Conservation (phyloP, 192 early-diverging fungal species). For the Phlyctochytrium bullatum region DNA sequence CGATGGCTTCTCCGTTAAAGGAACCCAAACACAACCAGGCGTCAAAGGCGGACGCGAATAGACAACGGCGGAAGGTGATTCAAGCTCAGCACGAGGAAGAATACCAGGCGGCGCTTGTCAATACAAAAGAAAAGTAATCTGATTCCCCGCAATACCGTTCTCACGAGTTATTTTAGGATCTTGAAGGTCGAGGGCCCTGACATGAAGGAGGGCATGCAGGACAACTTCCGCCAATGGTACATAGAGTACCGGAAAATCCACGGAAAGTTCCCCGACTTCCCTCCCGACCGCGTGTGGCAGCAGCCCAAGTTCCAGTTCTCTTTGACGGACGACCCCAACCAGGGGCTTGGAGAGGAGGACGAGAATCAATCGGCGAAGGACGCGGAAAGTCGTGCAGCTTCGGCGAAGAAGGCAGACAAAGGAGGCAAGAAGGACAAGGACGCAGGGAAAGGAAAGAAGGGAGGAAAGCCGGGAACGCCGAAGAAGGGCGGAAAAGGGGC, state of each 20-base stretch:
- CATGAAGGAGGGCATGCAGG: constrained; percentile 62
- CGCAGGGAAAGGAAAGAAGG: constrained; percentile 22
- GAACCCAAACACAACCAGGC: constrained; percentile 37
- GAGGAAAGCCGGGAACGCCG: constrained; percentile 29
- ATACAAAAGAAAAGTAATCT: constrained; percentile 58
- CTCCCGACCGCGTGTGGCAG: constrained; percentile 51
- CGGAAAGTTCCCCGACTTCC: constrained; percentile 63
- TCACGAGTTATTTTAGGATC: constrained; percentile 33
- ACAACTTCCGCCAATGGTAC: constrained; percentile 63
- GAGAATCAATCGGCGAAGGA: constrained; percentile 8
- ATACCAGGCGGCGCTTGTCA: constrained; percentile 57
- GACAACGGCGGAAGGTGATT: constrained; percentile 49
- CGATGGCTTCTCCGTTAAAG: constrained; percentile 37
- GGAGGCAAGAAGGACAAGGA: constrained; percentile 31
- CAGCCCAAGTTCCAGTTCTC: constrained; percentile 51
- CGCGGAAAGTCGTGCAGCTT: background rate
- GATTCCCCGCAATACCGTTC: background rate
- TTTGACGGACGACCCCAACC: constrained; percentile 12
- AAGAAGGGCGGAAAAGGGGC: constrained; percentile 29
- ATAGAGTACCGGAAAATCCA: constrained; percentile 59
- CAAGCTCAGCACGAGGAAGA: constrained; percentile 62
- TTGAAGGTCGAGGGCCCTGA: constrained; percentile 59
- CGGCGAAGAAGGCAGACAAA: constrained; percentile 8
- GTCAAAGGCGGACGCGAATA: constrained; percentile 43
- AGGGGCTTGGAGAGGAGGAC: constrained; percentile 12